Percentiles rank a stretch among this genome's conserved stretches.
Conservation (phyloP, 1,284 basidiomycete genomes). For the Quambalaria eucalypti region DNA sequence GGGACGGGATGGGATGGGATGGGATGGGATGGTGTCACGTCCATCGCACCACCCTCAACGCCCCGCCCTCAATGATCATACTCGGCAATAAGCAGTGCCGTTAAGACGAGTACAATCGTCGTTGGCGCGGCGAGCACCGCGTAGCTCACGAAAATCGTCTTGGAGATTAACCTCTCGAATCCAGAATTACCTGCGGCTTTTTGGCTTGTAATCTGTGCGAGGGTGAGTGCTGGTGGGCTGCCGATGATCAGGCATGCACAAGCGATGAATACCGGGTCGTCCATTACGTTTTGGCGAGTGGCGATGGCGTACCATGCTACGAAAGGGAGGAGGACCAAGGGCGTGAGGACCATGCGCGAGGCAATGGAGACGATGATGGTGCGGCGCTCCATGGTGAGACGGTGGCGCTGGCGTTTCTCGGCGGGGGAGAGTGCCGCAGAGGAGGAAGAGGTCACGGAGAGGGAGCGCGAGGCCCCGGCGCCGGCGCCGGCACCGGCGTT, state of each 20-base stretch:
- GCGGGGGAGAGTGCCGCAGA: slow-evolving; percentile 10
- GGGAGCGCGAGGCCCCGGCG: too few species aligned
- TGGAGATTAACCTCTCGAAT: slow-evolving; percentile 73
- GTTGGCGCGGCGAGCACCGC: slow-evolving; percentile 38
- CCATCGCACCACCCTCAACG: background rate
- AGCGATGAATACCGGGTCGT: slow-evolving; percentile 70
- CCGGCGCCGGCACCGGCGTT: too few species aligned
- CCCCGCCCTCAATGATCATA: slow-evolving; percentile 14
- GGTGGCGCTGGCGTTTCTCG: slow-evolving; percentile 1
- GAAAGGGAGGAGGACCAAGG: slow-evolving; percentile 55
- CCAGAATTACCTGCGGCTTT: slow-evolving; percentile 64
- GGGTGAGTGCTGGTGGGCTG: slow-evolving; percentile 60
- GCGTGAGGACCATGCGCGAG: slow-evolving; percentile 76
- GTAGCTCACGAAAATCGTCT: slow-evolving; percentile 49
- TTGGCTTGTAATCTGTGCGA: slow-evolving; percentile 71
- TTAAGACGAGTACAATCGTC: slow-evolving; percentile 33
- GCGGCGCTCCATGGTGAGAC: slow-evolving; percentile 50
- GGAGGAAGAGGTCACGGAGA: background rate
- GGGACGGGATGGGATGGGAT: too few species aligned
- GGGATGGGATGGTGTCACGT: too few species aligned
- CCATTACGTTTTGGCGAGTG: slow-evolving; percentile 18
- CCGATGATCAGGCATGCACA: slow-evolving; percentile 66
- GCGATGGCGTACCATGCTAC: slow-evolving; percentile 31
- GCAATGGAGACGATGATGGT: slow-evolving; percentile 70
- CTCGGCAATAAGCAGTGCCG: slow-evolving; percentile 34